Evolutionary conservation across 2,329 filamentous ascomycete genomes (phyloP).

Genomic region (Fusarium fracticaudum): DNA sequence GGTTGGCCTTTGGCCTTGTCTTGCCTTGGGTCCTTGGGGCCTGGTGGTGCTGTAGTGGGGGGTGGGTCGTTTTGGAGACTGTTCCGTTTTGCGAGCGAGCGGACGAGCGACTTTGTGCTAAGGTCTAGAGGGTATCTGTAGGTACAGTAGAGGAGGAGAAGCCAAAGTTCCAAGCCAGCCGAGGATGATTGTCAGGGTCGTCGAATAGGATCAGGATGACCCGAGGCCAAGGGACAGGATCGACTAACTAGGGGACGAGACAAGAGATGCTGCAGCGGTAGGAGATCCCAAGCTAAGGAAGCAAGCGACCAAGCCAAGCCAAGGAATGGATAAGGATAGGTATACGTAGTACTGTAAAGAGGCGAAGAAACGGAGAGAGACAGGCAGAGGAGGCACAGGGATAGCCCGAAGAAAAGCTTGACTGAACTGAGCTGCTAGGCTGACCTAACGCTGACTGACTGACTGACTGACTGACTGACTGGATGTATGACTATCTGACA

Average conservation of each 20-base stretch:
- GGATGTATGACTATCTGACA: not conserved
- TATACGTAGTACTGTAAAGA: not conserved
- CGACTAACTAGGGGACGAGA: constrained; percentile 13
- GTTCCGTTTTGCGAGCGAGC: constrained; percentile 25
- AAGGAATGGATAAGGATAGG: constrained; percentile 3
- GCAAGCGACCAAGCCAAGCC: constrained; percentile 3
- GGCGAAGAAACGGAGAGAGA: constrained; percentile 3
- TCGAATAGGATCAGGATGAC: constrained; percentile 24
- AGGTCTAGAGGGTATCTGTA: not conserved
- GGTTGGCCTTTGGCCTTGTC: constrained; percentile 39
- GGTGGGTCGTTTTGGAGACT: constrained; percentile 41
- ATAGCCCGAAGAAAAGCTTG: constrained; percentile 12
- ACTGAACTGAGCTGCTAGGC: constrained; percentile 6
- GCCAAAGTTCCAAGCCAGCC: constrained; percentile 28
- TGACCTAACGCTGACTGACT: not conserved
- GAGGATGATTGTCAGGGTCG: constrained; percentile 18
- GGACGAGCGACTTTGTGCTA: constrained; percentile 22
- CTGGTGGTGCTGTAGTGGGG: constrained; percentile 39
- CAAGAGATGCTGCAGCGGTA: constrained; percentile 12
- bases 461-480: not conserved
- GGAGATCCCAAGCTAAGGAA: constrained; percentile 8
- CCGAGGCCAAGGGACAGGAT: constrained; percentile 32
- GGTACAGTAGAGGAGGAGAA: not conserved
- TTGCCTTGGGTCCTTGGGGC: constrained; percentile 32
- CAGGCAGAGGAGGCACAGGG: not conserved